Percentiles rank a stretch among this genome's conserved stretches.
Evolutionary conservation across 1,139 yeast species (phyloP).

Genomic region (Suhomyces wounanorum): DNA sequence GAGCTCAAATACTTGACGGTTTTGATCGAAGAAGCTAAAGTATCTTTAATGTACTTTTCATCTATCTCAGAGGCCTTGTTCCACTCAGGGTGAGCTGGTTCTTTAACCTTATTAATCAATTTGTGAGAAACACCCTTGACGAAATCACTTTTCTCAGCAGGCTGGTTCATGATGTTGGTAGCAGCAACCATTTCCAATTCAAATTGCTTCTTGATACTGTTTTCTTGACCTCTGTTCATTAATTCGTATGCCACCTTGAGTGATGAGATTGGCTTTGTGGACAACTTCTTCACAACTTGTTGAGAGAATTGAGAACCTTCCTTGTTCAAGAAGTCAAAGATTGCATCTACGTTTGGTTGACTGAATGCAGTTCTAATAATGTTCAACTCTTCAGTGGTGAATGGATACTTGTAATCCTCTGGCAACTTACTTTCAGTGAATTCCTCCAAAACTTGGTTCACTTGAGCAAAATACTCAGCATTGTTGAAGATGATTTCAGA

Average conservation of each 20-base stretch:
- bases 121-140: conserved; percentile 77
- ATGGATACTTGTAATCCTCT: conserved; percentile 59
- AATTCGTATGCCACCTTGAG: conserved; percentile 73
- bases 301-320: conserved; percentile 71
- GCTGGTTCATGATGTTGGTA: conserved; percentile 64
- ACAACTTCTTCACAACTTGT: conserved; percentile 55
- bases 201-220: conserved; percentile 66
- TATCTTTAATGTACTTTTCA: conserved; percentile 23
- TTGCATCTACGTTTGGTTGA: conserved; percentile 57
- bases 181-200: conserved; percentile 78
- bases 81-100: conserved; percentile 56
- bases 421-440: conserved; percentile 71
- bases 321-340: conserved; percentile 55
- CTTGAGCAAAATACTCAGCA: conserved; percentile 54
- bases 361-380: conserved; percentile 72
- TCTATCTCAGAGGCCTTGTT: conserved; percentile 26
- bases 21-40: conserved; percentile 27
- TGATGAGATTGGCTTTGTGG: conserved; percentile 72
- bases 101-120: conserved; percentile 64
- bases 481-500: conserved; percentile 29
- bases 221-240: conserved; percentile 60
- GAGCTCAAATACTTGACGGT: conserved; percentile 32
- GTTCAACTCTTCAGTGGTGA: conserved; percentile 55
- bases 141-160: conserved; percentile 61
- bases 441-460: conserved; percentile 76